A percentile compares a stretch with the other conserved stretches of the same genome.
Conservation (phyloP, 192 early-diverging fungal species). For the Mortierella antarctica region DNA sequence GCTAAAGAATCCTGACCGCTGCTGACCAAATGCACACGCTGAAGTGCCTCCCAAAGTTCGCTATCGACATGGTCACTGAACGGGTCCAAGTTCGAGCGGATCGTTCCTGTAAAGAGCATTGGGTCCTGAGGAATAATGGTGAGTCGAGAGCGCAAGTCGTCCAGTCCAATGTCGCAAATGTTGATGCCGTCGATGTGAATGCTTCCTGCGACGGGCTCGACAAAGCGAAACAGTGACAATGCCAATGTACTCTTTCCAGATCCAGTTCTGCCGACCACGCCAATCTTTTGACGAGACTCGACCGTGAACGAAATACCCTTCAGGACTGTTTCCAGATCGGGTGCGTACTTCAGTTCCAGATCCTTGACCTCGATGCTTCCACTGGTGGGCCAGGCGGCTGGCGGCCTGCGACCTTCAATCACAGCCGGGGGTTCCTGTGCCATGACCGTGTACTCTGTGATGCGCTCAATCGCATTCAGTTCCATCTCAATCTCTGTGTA, state of each 20-base stretch:
- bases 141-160: slow-evolving; percentile 77
- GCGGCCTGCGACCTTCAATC: slow-evolving; percentile 58
- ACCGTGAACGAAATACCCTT: slow-evolving; percentile 73
- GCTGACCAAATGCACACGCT: slow-evolving; percentile 75
- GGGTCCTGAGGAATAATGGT: slow-evolving; percentile 85
- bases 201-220: slow-evolving; percentile 74
- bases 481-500: slow-evolving; percentile 85
- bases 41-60: slow-evolving; percentile 80
- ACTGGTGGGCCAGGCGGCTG: slow-evolving; percentile 68
- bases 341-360: slow-evolving; percentile 76
- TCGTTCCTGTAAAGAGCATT: slow-evolving; percentile 74
- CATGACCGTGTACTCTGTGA: slow-evolving; percentile 82
- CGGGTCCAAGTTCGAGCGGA: slow-evolving; percentile 90
- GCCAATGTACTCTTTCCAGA: slow-evolving; percentile 86
- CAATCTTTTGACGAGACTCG: slow-evolving; percentile 71
- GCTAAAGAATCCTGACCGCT: slow-evolving; percentile 21
- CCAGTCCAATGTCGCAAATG: slow-evolving; percentile 72
- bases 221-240: slow-evolving; percentile 81
- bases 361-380: slow-evolving; percentile 73
- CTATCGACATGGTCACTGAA: slow-evolving; percentile 81
- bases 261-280: slow-evolving; percentile 87
- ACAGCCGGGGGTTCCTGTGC: slow-evolving; percentile 80
- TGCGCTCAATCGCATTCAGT: slow-evolving; percentile 86
- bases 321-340: slow-evolving; percentile 73
- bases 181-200: slow-evolving; percentile 83